Evolutionary conservation across 371 early-diverging fungal genomes (phyloP).

Genomic region (Mortierella sp.): DNA sequence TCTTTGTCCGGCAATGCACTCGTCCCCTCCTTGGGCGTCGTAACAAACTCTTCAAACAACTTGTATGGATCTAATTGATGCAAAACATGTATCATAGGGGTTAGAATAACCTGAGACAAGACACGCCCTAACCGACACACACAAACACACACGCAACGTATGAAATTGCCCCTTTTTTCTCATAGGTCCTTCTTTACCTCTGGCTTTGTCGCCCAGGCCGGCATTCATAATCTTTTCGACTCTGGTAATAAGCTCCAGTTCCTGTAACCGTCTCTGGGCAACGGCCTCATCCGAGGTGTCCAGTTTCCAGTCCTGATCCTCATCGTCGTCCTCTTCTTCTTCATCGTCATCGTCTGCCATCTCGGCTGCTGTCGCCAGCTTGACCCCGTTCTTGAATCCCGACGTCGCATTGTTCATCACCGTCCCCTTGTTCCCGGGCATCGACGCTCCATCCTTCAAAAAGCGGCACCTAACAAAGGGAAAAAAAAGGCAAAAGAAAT

Average conservation of each 20-base stretch:
- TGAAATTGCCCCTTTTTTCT: not conserved
- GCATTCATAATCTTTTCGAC: slow-evolving; percentile 57
- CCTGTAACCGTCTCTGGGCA: slow-evolving; percentile 28
- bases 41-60: slow-evolving; percentile 47
- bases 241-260: slow-evolving; percentile 51
- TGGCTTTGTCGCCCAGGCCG: slow-evolving; percentile 46
- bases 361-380: slow-evolving; percentile 38
- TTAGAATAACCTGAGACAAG: not conserved
- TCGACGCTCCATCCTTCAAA: slow-evolving; percentile 37
- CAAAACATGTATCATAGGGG: not conserved
- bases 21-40: slow-evolving; percentile 11
- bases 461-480: slow-evolving; percentile 36
- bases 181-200: slow-evolving; percentile 16
- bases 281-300: slow-evolving; percentile 49
- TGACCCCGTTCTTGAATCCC: slow-evolving; percentile 55
- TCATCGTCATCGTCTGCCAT: slow-evolving; percentile 42
- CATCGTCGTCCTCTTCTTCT: slow-evolving; percentile 46
- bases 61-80: slow-evolving; percentile 43
- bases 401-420: slow-evolving; percentile 23
- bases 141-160: no score
- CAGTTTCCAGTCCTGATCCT: slow-evolving; percentile 45
- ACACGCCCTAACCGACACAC: not conserved
- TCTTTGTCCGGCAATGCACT: slow-evolving; percentile 44
- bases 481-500: not conserved
- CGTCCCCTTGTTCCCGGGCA: slow-evolving; percentile 24